These are phyloP conservation scores for Fusarium metavorans DNA, from an alignment of 2,329 filamentous ascomycete species.

Conservation along the genomic window DNA sequence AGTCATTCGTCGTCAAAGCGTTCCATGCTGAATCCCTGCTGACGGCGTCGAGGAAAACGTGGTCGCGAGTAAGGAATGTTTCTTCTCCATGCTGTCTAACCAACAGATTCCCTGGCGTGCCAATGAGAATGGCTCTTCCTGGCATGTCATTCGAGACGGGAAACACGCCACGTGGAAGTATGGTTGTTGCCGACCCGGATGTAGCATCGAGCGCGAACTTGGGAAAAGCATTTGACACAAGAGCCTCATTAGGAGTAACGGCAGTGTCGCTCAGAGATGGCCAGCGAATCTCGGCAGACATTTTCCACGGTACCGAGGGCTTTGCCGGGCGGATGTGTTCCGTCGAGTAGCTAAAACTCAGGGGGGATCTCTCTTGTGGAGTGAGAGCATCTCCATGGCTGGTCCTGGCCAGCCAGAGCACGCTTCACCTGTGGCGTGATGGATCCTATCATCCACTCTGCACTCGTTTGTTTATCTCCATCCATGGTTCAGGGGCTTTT, in stretches of 20 bases:
- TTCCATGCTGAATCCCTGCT: neutral
- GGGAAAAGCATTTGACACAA: neutral
- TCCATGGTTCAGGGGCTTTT: neutral
- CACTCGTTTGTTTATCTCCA: neutral
- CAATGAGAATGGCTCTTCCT: neutral
- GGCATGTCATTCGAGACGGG: neutral
- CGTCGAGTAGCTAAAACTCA: neutral
- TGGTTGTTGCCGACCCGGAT: neutral
- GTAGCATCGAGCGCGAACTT: neutral
- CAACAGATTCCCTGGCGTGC: neutral
- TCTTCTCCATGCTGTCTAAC: neutral
- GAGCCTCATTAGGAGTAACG: neutral
- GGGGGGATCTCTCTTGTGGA: neutral
- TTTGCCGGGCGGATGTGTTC: neutral
- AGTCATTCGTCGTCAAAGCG: constrained; percentile 1
- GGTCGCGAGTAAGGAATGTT: neutral
- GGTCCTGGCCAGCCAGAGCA: neutral
- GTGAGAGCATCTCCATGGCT: neutral
- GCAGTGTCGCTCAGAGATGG: neutral
- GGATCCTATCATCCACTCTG: neutral
- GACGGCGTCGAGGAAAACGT: neutral
- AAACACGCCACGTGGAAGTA: neutral
- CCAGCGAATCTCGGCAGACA: neutral
- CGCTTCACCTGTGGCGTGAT: neutral
- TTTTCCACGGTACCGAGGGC: neutral